Evolutionary conservation across 768 basidiomycete genomes (phyloP).

Genomic region (Trametes punicea): DNA sequence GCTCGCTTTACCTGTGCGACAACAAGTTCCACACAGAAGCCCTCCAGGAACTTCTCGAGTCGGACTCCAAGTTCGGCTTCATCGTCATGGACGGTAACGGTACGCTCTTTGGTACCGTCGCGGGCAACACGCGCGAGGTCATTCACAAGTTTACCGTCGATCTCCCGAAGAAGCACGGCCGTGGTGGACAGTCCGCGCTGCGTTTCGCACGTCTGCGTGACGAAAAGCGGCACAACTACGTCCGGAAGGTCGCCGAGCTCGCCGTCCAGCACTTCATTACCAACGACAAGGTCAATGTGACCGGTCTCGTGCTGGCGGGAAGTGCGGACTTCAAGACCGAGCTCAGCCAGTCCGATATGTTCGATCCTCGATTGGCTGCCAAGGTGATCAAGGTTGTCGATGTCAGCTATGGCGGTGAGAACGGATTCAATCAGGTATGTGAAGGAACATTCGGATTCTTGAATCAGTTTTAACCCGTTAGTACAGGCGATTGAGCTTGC

Average conservation of each 20-base stretch:
- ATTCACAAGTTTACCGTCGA: constrained; percentile 99
- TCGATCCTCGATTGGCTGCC: constrained; percentile 80
- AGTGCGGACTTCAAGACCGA: constrained; percentile 99
- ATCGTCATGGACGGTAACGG: constrained; percentile 99
- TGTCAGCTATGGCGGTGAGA: constrained; percentile 97
- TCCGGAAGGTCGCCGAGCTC: constrained; percentile 95
- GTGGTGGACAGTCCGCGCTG: constrained; percentile 98
- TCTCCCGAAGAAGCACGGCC: constrained; percentile 98
- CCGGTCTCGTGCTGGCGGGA: constrained; percentile 93
- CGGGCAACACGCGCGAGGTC: constrained; percentile 96
- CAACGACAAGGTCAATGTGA: constrained; percentile 97
- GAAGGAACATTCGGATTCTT: not conserved
- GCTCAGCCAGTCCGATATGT: constrained; percentile 93
- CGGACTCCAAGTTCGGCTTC: constrained; percentile 97
- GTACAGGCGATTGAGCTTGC: constrained; percentile 99
- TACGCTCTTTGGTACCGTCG: constrained; percentile 90
- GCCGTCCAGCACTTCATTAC: constrained; percentile 99
- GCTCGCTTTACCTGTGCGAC: constrained; percentile 97
- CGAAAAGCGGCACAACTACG: constrained; percentile 99
- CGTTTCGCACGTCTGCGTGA: constrained; percentile 99
- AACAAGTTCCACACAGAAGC: constrained; percentile 99
- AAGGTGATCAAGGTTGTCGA: constrained; percentile 99
- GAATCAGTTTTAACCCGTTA: too few relatives aligned
- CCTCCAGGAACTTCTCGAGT: constrained; percentile 92
- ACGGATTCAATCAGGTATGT: constrained; percentile 96